A percentile compares a stretch with the other conserved stretches of the same genome.
Conservation (phyloP, 31 red algal genomes). For the Bonnemaisonia californica region DNA sequence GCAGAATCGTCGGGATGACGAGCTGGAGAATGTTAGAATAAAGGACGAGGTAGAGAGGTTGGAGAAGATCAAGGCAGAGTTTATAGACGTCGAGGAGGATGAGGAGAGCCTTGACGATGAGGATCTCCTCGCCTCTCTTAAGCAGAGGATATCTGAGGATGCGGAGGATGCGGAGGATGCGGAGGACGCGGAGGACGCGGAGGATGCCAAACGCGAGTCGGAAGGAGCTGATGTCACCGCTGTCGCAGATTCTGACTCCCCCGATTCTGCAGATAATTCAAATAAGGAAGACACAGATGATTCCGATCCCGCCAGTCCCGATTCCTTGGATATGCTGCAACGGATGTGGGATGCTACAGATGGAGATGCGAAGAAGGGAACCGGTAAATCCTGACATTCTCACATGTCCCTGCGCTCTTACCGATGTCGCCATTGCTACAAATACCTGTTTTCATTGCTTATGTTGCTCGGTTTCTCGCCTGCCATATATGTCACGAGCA, state of each 20-base stretch:
- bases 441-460: no score
- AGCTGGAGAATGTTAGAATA: slow-evolving; percentile 62
- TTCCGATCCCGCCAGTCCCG: not conserved
- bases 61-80: slow-evolving; percentile 61
- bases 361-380: slow-evolving; percentile 31
- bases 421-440: no score
- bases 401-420: not conserved
- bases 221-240: slow-evolving; percentile 17
- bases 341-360: slow-evolving; percentile 69
- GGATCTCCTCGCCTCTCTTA: slow-evolving; percentile 53
- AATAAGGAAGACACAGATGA: slow-evolving; percentile 8
- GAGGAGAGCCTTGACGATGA: slow-evolving; percentile 66
- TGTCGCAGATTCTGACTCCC: slow-evolving; percentile 4
- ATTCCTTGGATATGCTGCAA: slow-evolving; percentile 57
- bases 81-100: slow-evolving; percentile 69
- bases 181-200: slow-evolving; percentile 12
- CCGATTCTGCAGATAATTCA: not conserved
- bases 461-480: no score
- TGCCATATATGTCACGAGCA: no score
- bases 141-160: slow-evolving; percentile 35
- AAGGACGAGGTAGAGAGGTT: slow-evolving; percentile 63
- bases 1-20: slow-evolving; percentile 49
- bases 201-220: not conserved
- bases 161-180: slow-evolving; percentile 38
- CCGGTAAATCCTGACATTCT: slow-evolving; percentile 18